These are phyloP conservation scores for Pseudocercospora pini-densiflorae DNA, from an alignment of 2,329 filamentous ascomycete genomes.

Conservation along the genomic window DNA sequence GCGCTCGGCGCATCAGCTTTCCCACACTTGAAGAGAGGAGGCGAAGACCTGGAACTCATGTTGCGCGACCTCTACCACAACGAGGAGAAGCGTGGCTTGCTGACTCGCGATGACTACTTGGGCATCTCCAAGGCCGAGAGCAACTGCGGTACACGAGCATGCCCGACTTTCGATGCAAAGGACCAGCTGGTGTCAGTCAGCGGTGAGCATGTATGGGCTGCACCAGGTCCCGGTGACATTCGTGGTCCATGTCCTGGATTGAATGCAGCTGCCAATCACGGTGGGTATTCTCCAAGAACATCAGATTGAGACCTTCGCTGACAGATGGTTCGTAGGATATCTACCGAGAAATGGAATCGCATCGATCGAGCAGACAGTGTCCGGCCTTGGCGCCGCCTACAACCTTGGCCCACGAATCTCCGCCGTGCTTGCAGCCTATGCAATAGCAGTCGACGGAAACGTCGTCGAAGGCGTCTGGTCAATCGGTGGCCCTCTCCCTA, in stretches of 20 bases:
- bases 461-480: slow-evolving; percentile 34
- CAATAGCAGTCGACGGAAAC: slow-evolving; percentile 39
- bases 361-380: slow-evolving; percentile 35
- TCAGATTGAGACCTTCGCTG: not conserved
- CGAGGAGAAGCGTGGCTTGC: slow-evolving; percentile 11
- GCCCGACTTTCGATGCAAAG: slow-evolving; percentile 26
- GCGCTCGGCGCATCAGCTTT: slow-evolving; percentile 29
- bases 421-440: slow-evolving; percentile 39
- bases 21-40: slow-evolving; percentile 17
- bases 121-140: slow-evolving; percentile 26
- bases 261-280: slow-evolving; percentile 20
- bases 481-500: slow-evolving; percentile 36
- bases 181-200: slow-evolving; percentile 27
- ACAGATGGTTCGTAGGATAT: slow-evolving; percentile 20
- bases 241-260: slow-evolving; percentile 32
- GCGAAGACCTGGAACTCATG: slow-evolving; percentile 8
- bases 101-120: slow-evolving; percentile 23
- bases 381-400: slow-evolving; percentile 32
- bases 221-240: slow-evolving; percentile 24
- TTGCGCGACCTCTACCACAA: slow-evolving; percentile 19
- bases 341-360: slow-evolving; percentile 38
- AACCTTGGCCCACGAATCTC: slow-evolving; percentile 30
- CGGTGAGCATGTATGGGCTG: slow-evolving; percentile 25
- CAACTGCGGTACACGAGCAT: slow-evolving; percentile 26
- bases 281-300: not conserved